Conservation (phyloP, 495 filamentous ascomycete genomes). For the Neurospora africana region DNA sequence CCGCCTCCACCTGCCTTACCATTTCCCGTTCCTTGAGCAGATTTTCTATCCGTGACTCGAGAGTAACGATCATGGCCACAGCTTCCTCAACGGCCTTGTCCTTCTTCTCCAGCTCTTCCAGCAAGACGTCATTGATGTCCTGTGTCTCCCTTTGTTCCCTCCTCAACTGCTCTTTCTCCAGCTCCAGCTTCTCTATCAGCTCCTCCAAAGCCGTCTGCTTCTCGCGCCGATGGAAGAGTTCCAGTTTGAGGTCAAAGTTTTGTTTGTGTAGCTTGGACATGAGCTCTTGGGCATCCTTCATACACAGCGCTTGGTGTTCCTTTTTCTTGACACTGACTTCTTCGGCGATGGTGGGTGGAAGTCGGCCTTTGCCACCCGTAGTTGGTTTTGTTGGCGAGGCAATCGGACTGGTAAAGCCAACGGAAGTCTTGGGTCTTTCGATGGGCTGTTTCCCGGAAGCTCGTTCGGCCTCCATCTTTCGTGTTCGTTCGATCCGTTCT, state of each 20-base stretch:
- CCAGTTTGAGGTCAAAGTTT: constrained; percentile 84
- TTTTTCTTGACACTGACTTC: constrained; percentile 21
- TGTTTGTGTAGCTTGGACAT: constrained; percentile 63
- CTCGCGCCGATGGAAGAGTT: constrained; percentile 64
- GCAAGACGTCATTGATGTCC: constrained; percentile 57
- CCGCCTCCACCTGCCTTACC: constrained; percentile 26
- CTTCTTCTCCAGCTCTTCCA: constrained; percentile 60
- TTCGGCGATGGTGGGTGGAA: constrained; percentile 17
- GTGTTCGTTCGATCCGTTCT: constrained; percentile 39
- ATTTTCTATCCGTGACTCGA: constrained; percentile 58
- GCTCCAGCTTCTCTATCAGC: constrained; percentile 50
- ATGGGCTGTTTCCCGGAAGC: constrained; percentile 9
- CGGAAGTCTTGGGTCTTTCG: neutral
- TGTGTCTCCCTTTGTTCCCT: constrained; percentile 39
- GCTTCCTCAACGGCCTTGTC: constrained; percentile 76
- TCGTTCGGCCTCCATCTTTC: constrained; percentile 36
- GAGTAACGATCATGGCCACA: constrained; percentile 62
- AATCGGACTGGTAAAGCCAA: constrained; percentile 7
- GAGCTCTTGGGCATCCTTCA: constrained; percentile 38
- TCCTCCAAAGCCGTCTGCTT: constrained; percentile 45
- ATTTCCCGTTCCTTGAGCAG: constrained; percentile 36
- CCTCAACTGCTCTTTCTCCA: constrained; percentile 24
- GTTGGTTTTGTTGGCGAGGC: neutral
- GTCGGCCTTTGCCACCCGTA: constrained; percentile 16
- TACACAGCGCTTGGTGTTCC: constrained; percentile 25